These are phyloP conservation scores for Collybia mongolica DNA, from an alignment of 768 basidiomycete genomes.

Conservation along the genomic window DNA sequence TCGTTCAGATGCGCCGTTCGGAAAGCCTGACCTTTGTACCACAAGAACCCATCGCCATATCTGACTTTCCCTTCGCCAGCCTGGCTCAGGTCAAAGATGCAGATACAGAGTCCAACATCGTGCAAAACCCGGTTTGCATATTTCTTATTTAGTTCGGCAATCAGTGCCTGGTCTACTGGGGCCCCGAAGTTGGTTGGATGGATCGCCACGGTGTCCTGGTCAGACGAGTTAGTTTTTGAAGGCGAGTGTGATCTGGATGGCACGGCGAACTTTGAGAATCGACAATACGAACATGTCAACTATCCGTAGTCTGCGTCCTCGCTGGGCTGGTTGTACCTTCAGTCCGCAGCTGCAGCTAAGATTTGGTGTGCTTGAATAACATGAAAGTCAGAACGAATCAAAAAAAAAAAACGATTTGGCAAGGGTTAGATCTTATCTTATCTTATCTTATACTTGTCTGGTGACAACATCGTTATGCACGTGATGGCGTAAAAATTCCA, in stretches of 20 bases:
- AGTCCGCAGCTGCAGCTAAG: slow-evolving; percentile 1
- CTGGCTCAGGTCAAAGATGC: slow-evolving; percentile 83
- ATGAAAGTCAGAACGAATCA: slow-evolving; percentile 4
- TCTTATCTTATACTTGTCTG: slow-evolving; percentile 6
- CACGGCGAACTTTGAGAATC: slow-evolving; percentile 35
- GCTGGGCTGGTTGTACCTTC: not conserved
- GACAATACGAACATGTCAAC: slow-evolving; percentile 44
- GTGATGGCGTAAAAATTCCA: slow-evolving; percentile 13
- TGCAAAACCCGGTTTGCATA: slow-evolving; percentile 92
- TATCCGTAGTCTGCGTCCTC: not conserved
- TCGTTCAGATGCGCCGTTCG: not conserved
- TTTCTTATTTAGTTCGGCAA: slow-evolving; percentile 88
- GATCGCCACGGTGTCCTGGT: slow-evolving; percentile 88
- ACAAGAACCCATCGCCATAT: slow-evolving; percentile 92
- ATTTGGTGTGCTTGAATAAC: slow-evolving; percentile 6
- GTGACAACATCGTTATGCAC: slow-evolving; percentile 4
- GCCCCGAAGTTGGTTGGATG: slow-evolving; percentile 83
- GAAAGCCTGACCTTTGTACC: slow-evolving; percentile 77
- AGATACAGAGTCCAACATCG: slow-evolving; percentile 89
- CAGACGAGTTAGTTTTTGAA: not conserved
- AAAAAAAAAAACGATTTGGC: not conserved
- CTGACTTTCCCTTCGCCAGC: slow-evolving; percentile 91
- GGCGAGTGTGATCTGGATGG: not conserved
- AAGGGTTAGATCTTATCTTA: slow-evolving; percentile 7
- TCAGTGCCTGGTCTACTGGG: slow-evolving; percentile 76